A percentile compares a stretch with the other conserved stretches of the same genome.
Conservation (phyloP, 148 eudicot genomes). For the Bassia scoparia region DNA sequence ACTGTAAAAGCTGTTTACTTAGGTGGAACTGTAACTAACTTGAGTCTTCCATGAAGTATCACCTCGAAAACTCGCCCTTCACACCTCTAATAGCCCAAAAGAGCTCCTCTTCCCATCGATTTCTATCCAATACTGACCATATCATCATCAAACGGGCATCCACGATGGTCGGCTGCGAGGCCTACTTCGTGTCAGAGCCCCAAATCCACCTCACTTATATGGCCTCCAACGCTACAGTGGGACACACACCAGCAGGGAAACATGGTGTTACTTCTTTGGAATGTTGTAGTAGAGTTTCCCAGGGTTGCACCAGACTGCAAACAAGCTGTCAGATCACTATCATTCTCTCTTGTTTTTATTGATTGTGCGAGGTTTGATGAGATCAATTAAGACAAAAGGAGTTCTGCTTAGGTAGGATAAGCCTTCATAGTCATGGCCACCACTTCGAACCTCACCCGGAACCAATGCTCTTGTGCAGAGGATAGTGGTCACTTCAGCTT, state of each 20-base stretch:
- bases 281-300: conserved; percentile 42
- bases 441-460: conserved; percentile 34
- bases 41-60: conserved; percentile 36
- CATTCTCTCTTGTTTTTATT: conserved; percentile 14
- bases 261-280: conserved; percentile 25
- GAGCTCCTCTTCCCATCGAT: conserved; percentile 43
- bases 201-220: conserved; percentile 48
- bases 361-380: conserved; percentile 27
- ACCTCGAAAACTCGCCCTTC: conserved; percentile 49
- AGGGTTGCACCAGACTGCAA: conserved; percentile 41
- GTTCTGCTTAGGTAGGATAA: conserved; percentile 31
- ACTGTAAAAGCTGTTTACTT: conserved; percentile 37
- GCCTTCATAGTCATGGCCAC: conserved; percentile 52
- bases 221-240: conserved; percentile 45
- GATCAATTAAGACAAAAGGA: conserved; percentile 40
- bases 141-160: conserved; percentile 39
- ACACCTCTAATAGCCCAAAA: conserved; percentile 44
- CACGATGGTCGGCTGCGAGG: conserved; percentile 35
- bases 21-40: conserved; percentile 37
- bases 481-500: conserved; percentile 17
- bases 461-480: conserved; percentile 21
- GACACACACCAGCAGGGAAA: conserved; percentile 42
- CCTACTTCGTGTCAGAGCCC: conserved; percentile 38
- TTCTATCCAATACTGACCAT: conserved; percentile 32
- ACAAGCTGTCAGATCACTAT: conserved; percentile 35